A percentile compares a stretch with the other conserved stretches of the same genome.
Conservation (phyloP, 108 stramenopile genomes). For the Cyclotella sp. region DNA sequence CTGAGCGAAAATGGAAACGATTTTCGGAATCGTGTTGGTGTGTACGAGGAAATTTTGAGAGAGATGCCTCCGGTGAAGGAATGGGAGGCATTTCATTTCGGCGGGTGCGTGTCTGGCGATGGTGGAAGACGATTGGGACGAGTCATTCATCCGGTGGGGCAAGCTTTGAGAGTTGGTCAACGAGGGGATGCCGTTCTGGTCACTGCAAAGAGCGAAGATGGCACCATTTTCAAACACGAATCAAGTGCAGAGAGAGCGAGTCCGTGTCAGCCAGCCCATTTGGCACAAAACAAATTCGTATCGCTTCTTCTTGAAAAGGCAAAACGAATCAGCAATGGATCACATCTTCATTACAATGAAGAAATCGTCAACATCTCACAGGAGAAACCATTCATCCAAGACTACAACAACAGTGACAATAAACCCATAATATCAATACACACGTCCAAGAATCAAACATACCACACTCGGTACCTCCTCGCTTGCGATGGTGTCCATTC, state of each 20-base stretch:
- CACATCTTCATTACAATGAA: slow-evolving; percentile 24
- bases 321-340: slow-evolving; percentile 3
- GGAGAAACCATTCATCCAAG: neutral
- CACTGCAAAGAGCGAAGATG: neutral
- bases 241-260: slow-evolving; percentile 25
- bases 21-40: too few relatives aligned
- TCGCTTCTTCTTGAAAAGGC: slow-evolving; percentile 63
- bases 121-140: slow-evolving; percentile 57
- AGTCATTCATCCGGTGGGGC: slow-evolving; percentile 76
- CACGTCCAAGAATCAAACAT: slow-evolving; percentile 27
- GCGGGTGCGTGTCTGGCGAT: slow-evolving; percentile 50
- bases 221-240: neutral
- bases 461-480: slow-evolving; percentile 60
- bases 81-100: slow-evolving; percentile 81
- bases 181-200: slow-evolving; percentile 66
- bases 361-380: slow-evolving; percentile 23
- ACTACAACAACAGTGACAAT: neutral
- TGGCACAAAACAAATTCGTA: slow-evolving; percentile 70
- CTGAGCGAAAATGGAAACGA: neutral
- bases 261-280: slow-evolving; percentile 49
- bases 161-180: slow-evolving; percentile 45
- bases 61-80: neutral
- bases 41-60: too few relatives aligned
- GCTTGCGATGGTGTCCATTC: slow-evolving; percentile 92
- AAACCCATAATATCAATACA: slow-evolving; percentile 29